Percentiles rank a stretch among this genome's conserved stretches.
These are phyloP conservation scores for Phaeoacremonium minimum DNA, from an alignment of 2,329 filamentous ascomycete species.

Conservation along the genomic window DNA sequence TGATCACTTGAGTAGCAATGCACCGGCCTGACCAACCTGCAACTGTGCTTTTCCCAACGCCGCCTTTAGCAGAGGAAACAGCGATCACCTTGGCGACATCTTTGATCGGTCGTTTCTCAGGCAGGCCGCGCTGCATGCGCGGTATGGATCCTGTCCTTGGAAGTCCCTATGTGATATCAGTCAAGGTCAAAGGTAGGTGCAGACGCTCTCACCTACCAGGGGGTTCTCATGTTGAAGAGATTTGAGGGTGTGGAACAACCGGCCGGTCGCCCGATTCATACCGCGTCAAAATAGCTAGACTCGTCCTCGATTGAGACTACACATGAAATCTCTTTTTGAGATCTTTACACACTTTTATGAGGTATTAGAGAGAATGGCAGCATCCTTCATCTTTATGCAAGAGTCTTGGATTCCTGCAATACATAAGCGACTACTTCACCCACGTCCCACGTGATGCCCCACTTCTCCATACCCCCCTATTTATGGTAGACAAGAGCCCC, in stretches of 20 bases:
- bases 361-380: too few relatives aligned
- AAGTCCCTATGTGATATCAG: conserved; percentile 59
- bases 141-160: conserved; percentile 72
- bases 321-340: too few relatives aligned
- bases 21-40: conserved; percentile 53
- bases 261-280: conserved; percentile 21
- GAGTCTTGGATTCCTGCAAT: too few relatives aligned
- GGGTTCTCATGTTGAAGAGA: conserved; percentile 78
- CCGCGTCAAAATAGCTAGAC: too few relatives aligned
- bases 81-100: conserved; percentile 90
- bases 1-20: neutral
- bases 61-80: conserved; percentile 95
- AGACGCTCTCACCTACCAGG: conserved; percentile 49
- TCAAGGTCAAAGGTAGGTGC: neutral
- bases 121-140: conserved; percentile 75
- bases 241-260: conserved; percentile 47
- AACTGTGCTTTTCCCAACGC: conserved; percentile 96
- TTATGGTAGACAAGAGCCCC: too few relatives aligned
- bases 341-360: too few relatives aligned
- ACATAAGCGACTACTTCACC: too few relatives aligned
- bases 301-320: too few relatives aligned
- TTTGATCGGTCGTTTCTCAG: conserved; percentile 73
- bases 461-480: too few relatives aligned
- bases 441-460: too few relatives aligned
- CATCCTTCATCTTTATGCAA: too few relatives aligned